These are phyloP conservation scores for Corrigiola litoralis DNA, from an alignment of 179 eudicot species.

Conservation along the genomic window DNA sequence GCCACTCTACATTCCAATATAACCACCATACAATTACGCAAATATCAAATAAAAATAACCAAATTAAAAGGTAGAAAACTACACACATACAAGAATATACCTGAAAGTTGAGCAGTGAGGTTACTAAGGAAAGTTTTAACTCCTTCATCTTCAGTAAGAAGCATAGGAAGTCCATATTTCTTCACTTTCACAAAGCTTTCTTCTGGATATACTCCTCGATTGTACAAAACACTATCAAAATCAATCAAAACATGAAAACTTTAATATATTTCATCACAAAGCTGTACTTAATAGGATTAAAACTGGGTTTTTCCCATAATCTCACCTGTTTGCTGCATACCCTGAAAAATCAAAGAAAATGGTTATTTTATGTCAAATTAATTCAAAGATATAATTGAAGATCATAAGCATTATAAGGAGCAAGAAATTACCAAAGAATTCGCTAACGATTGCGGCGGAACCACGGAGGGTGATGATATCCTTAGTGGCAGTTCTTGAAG, in stretches of 20 bases:
- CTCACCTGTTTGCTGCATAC: conserved; percentile 92
- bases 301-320: background rate
- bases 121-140: conserved; percentile 77
- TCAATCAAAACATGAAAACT: background rate
- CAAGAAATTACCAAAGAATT: conserved; percentile 63
- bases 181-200: conserved; percentile 84
- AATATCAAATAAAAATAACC: background rate
- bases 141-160: conserved; percentile 89
- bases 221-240: conserved; percentile 63
- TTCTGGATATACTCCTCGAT: conserved; percentile 89
- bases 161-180: conserved; percentile 88
- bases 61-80: background rate
- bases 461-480: conserved; percentile 94
- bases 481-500: conserved; percentile 75
- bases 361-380: too few species aligned
- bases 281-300: background rate
- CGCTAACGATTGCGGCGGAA: conserved; percentile 92
- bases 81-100: conserved; percentile 20
- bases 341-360: conserved; percentile 44
- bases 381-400: too few species aligned
- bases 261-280: background rate
- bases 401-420: too few species aligned
- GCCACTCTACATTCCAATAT: conserved; percentile 59
- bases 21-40: background rate
- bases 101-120: conserved; percentile 77